Base-by-base conservation (phyloP, 768 basidiomycete genomes). In the Pleurotus tuber-regium region DNA sequence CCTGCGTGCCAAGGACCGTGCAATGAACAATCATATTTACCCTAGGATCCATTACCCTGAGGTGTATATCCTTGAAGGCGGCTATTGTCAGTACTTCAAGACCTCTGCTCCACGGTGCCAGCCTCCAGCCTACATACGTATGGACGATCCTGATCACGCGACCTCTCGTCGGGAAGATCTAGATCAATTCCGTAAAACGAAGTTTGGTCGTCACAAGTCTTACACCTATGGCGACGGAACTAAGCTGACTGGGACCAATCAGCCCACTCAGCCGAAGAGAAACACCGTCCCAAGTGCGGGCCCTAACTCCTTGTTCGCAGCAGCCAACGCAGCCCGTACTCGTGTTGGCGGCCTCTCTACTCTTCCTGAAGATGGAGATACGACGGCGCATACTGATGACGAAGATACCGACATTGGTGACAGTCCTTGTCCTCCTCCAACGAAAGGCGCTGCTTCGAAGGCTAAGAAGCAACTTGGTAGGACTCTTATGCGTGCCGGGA, bases 11-110 rank as follows among this genome's bases (percentile, higher is more conserved):
- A 87, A 83, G 65, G 97, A 99, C 63, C 87, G 97, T 41, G 80
- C 86, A 1, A 70, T 89, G 73, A 98, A 98, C 69, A 86, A 89
- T 56, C 87, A 89, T 53, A 68, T 83, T 16, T 99, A 99, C 66
- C 97, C 97, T 3, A 88, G 81, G 63, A 86, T 98, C 35, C 89
- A 91, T 68, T 99, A 92, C 63, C 97, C 97, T 0, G 97, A 99
- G 70, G 82, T 98, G 14, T 99, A 98, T 71, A 82, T 99, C 59
- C 82, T 99, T 6, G 92, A 97, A 70, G 97, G 97, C 30, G 97
- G 97, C 10, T 99, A 98, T 68, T 92, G 85, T 59, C 80, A 83
- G 36, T 98, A 93, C 72, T 97, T 78, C 72, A 82, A 84, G 59
- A 69, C 74, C 19, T 86, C 80, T 46, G 71, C 82, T 2, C 64